Evolutionary conservation across 2,329 filamentous ascomycete genomes (phyloP), one percentile per base, ranked within the genome.

Genomic region (Sporothrix schenckii): DNA sequence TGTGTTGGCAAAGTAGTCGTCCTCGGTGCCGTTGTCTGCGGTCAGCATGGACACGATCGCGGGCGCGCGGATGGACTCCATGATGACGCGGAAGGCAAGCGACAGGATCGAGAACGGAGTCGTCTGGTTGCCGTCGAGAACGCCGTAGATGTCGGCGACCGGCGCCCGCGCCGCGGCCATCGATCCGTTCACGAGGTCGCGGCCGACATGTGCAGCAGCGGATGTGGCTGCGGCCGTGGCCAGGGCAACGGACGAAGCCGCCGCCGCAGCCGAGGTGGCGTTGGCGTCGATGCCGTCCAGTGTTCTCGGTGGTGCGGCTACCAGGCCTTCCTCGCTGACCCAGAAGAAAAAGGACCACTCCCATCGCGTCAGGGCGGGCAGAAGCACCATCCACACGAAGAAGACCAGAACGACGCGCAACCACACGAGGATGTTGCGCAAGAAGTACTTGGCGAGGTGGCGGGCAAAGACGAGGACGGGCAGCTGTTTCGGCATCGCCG

Each of bases 291-390:
- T 13, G 9, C n/a, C 21, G 21, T 24, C 47, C 11, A 47, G 52
- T 14, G n/a, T 19, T 24, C 39, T 30, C 52, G 24, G 52, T 13
- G n/a, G 47, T 24, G 52, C 27, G 19, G 21, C 65, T 34, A 74
- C 78, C 4, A 88, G 79, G 2, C 86, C 92, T 85, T 82, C 92
- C 85, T 97, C 94, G 72, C 92, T 94, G 72, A 97, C 83, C 93
- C 94, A 99, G 81, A 99, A 98, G 74, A 98, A 85, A 72, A 93
- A 91, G 52, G 94, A 89, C 96, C 95, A 99, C 61, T 96, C 89
- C 50, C 92, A 90, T 76, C 96, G 88, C 87, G 98, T 97, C 61
- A 92, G 88, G 82, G 92, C 97, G 1, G 95, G 95, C 61, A 99
- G 85, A 83, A 92, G 90, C 66, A 91, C 88, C 27, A 97, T 84